Base-by-base conservation (phyloP, 2,329 filamentous ascomycete genomes). In the Fusarium redolens region DNA sequence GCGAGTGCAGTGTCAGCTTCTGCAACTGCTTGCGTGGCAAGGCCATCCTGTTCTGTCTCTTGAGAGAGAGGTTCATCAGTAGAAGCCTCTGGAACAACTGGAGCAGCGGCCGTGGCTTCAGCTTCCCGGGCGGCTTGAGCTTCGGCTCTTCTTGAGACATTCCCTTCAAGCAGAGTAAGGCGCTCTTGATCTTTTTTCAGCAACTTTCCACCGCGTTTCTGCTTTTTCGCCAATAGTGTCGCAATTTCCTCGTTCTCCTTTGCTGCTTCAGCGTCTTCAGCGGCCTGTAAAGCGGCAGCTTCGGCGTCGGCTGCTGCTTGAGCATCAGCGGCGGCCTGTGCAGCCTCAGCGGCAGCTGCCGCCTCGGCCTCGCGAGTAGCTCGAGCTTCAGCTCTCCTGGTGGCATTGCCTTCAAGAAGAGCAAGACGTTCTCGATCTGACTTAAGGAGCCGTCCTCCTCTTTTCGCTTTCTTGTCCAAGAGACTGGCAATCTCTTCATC, bases 401-500 rank as follows among this genome's bases (percentile, higher is more conserved):
- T 73, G 48, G 75, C 77, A 12, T 75, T 78, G 28, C 35, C 71
- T 65, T 75, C 65, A 6, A 78, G 73, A 10, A 71, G 6, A 22
- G 51, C 44, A 22, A 78, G 51, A 40, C 73, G 73, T 31, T 77
- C 75, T 31, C 63, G 62, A 22, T 78, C 76, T 25, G 56, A 58
- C 61, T 70, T 78, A 11, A 72, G 43, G 7, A 78, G 71, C 31
- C 72, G 72, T 14, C 76, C 74, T 33, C 69, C 62, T 50, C 68
- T 69, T 61, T 77, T 77, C 4, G 62, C 60, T 47, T 71, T 87
- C 75, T 86, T 87, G 30, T 83, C 81, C 57, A 83, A 83, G 14
- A 85, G 78, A 8, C 75, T 70, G n/a, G 78, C 81, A 10, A 83
- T 76, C 52, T 84, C 81, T 47, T 77, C 70, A 41, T 80, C 78